Conservation (phyloP, 2,329 filamentous ascomycete species). For the Cercospora zeina region DNA sequence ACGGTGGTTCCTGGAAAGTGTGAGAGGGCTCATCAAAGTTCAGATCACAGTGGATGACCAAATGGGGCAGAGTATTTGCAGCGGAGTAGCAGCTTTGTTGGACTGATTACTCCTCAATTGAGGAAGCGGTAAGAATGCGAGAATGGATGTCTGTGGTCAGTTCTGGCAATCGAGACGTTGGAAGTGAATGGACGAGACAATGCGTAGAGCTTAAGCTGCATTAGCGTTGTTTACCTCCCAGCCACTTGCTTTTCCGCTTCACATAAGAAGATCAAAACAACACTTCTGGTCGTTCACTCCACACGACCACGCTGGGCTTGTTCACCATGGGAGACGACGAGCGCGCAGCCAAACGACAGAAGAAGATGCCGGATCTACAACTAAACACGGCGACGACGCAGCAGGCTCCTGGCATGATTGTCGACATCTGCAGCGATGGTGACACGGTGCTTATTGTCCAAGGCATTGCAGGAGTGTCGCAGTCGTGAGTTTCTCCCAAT, state of each 20-base stretch:
- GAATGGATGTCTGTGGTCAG: background rate
- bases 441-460: constrained; percentile 25
- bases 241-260: constrained; percentile 1
- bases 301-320: background rate
- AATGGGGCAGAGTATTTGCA: too few species aligned
- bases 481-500: background rate
- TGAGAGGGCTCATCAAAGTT: too few species aligned
- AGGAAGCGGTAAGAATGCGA: background rate
- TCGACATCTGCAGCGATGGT: constrained; percentile 22
- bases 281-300: background rate
- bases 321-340: constrained; percentile 19
- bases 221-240: background rate
- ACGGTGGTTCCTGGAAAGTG: too few species aligned
- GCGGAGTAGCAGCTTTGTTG: too few species aligned
- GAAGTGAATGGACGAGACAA: background rate
- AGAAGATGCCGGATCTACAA: constrained; percentile 13
- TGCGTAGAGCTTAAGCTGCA: background rate
- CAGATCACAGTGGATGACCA: too few species aligned
- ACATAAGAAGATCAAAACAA: background rate
- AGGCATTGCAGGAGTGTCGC: constrained; percentile 15
- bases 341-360: constrained; percentile 21
- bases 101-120: background rate
- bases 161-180: background rate
- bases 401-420: constrained; percentile 7
- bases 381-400: constrained; percentile 5